phyloP scores from a whole-genome alignment of 495 filamentous ascomycete species.

The Hyaloscypha hepaticicola region DNA sequence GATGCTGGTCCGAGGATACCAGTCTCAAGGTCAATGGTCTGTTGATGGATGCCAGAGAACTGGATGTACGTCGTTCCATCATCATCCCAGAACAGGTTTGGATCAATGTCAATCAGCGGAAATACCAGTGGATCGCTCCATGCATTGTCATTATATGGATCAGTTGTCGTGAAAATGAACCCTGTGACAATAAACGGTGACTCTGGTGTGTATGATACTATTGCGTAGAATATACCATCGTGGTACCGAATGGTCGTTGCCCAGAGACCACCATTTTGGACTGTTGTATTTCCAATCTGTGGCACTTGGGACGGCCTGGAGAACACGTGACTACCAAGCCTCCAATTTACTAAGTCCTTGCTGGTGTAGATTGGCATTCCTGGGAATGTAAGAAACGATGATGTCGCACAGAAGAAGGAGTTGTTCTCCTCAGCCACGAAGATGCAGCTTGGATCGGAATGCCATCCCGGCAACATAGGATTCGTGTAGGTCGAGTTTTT shows the following conservation, averaged over 20 bases:
- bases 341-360: conserved; percentile 53
- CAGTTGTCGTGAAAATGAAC: conserved; percentile 8
- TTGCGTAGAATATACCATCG: conserved; percentile 40
- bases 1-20: conserved; percentile 39
- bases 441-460: conserved; percentile 55
- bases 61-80: conserved; percentile 49
- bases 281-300: conserved; percentile 32
- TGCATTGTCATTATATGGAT: conserved; percentile 10
- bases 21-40: conserved; percentile 46
- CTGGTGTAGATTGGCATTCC: conserved; percentile 53
- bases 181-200: conserved; percentile 11
- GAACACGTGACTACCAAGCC: conserved; percentile 43
- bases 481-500: conserved; percentile 37
- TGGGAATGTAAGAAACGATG: conserved; percentile 53
- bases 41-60: conserved; percentile 34
- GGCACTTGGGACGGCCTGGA: conserved; percentile 40
- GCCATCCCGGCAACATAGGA: conserved; percentile 53
- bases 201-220: conserved; percentile 15
- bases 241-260: conserved; percentile 45
- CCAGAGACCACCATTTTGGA: conserved; percentile 42
- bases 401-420: conserved; percentile 52
- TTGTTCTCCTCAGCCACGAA: conserved; percentile 45
- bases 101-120: conserved; percentile 38
- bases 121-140: conserved; percentile 16
- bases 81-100: conserved; percentile 50